Base-by-base conservation (phyloP, 2,329 filamentous ascomycete species). In the Aureobasidium leucospermi region DNA sequence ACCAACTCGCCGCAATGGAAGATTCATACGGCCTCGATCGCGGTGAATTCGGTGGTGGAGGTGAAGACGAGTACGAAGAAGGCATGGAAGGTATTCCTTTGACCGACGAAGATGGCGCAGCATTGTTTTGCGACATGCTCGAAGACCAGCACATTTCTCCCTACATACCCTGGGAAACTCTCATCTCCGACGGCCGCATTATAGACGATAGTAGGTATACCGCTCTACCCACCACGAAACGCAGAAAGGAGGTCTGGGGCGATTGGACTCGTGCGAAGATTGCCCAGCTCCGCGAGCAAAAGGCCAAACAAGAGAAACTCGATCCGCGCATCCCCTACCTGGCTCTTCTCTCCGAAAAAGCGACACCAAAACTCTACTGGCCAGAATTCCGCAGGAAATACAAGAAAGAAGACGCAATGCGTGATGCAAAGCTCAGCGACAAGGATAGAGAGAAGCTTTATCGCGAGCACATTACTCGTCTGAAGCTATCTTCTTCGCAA, bases 301-400 rank as follows among this genome's bases (percentile, higher is more conserved):
- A 89, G 60, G 87, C 86, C 28, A 85, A 81, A 62, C 83, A 91
- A 69, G 87, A 88, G 72, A 93, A 90, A 76, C 84, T 84, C 64
- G 91, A 97, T 67, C 93, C 94, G 1, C 80, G 82, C 48, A 87
- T 96, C 64, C 85, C 87, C 0, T 99, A 95, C 71, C 76, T 97
- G 62, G 81, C 83, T 0, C 88, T 99, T 63, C 78, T 99, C 32
- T 85, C 93, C 63, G 83, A 87, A 51, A 83, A 90, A 65, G 93
- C 92, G 0, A 94, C 87, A 0, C 87, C 90, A 0, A 97, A 96
- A 74, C 80, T 99, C 1, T 99, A 96, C 78, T 99, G 94, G 94
- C 87, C 90, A 0, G 94, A 99, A 71, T 99, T 99, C 75, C 90
- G 89, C 67, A 81, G 94, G 36, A 99, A 96, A 70, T 94, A 85